phyloP scores from a whole-genome alignment of 2,329 filamentous ascomycete species.

The Fusarium palustre region DNA sequence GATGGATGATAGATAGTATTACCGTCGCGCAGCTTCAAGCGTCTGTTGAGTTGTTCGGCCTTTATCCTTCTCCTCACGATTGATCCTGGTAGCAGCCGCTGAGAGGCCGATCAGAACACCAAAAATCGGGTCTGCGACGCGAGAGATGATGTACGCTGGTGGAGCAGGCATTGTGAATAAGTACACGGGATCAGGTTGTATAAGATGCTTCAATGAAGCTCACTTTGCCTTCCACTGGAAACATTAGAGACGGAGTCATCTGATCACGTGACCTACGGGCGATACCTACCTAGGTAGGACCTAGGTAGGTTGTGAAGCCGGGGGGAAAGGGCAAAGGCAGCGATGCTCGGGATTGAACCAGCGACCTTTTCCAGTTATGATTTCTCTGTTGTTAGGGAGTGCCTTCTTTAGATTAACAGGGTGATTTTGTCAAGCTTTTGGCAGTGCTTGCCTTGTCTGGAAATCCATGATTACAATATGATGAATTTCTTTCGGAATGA shows the following conservation, averaged over 20 bases:
- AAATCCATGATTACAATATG: background rate
- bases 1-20: slow-evolving; percentile 19
- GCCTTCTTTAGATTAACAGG: no score
- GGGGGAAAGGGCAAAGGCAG: background rate
- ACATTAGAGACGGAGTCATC: background rate
- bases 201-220: slow-evolving; percentile 6
- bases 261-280: background rate
- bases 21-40: slow-evolving; percentile 60
- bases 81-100: slow-evolving; percentile 68
- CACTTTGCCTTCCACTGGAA: background rate
- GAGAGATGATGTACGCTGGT: slow-evolving; percentile 71
- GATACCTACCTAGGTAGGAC: no score
- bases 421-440: background rate
- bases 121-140: slow-evolving; percentile 68
- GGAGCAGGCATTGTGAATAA: slow-evolving; percentile 58
- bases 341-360: background rate
- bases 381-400: no score
- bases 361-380: background rate
- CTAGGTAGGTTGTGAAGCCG: no score
- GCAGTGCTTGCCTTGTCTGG: background rate
- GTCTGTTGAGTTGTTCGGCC: slow-evolving; percentile 65
- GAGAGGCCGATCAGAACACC: slow-evolving; percentile 67
- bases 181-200: background rate
- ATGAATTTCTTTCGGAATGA: background rate
- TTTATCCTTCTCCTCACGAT: slow-evolving; percentile 69